phyloP scores from a whole-genome alignment of 495 filamentous ascomycete species.

The Echria macrotheca region DNA sequence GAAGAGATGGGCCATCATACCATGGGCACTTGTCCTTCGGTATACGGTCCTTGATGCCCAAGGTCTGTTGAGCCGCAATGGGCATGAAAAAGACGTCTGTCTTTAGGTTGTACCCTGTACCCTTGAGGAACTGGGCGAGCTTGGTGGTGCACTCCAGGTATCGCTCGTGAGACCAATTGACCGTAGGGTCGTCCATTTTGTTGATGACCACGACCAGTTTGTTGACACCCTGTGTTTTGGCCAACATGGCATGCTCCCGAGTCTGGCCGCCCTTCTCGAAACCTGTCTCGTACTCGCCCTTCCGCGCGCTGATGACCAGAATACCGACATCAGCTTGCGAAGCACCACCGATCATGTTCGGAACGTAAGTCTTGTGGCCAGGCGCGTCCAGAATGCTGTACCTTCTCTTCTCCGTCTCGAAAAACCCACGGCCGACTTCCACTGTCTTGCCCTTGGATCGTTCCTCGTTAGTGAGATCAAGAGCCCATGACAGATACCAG shows the following conservation, averaged over 20 bases:
- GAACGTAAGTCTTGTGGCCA: slow-evolving; percentile 93
- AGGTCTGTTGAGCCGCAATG: slow-evolving; percentile 78
- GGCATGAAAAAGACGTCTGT: slow-evolving; percentile 93
- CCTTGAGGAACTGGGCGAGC: slow-evolving; percentile 79
- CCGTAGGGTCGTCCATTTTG: slow-evolving; percentile 97
- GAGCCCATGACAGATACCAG: slow-evolving; percentile 98
- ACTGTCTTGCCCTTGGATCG: slow-evolving; percentile 97
- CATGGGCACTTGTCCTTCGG: slow-evolving; percentile 70
- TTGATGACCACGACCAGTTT: slow-evolving; percentile 92
- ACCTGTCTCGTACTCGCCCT: slow-evolving; percentile 99
- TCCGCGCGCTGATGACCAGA: slow-evolving; percentile 92
- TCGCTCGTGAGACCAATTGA: slow-evolving; percentile 88
- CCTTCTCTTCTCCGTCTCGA: slow-evolving; percentile 81
- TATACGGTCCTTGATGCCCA: slow-evolving; percentile 84
- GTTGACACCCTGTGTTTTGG: slow-evolving; percentile 96
- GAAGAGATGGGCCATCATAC: slow-evolving; percentile 87
- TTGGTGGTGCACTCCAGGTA: slow-evolving; percentile 92
- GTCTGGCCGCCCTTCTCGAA: slow-evolving; percentile 99
- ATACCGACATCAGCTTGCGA: slow-evolving; percentile 95
- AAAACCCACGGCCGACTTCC: slow-evolving; percentile 93
- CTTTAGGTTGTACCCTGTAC: slow-evolving; percentile 87
- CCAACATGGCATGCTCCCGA: slow-evolving; percentile 91
- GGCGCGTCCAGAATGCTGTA: slow-evolving; percentile 97
- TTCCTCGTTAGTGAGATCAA: slow-evolving; percentile 95
- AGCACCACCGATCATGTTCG: slow-evolving; percentile 90